Evolutionary conservation across 495 filamentous ascomycete genomes (phyloP).

Genomic region (Daldinia concentrica): DNA sequence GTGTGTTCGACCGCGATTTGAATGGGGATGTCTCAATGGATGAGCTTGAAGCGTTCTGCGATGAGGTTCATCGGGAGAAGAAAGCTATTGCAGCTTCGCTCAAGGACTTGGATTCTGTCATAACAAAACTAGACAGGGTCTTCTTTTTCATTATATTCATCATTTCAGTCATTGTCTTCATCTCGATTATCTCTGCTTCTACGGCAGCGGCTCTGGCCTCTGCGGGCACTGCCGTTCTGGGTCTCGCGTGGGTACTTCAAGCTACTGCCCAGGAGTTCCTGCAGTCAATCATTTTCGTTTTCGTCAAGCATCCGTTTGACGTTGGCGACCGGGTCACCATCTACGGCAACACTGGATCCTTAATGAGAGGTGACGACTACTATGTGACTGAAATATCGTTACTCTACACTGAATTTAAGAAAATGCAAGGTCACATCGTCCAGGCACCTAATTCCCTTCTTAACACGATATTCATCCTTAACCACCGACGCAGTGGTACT

Average conservation of each 20-base stretch:
- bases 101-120: conserved; percentile 94
- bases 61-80: conserved; percentile 93
- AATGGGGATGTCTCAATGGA: conserved; percentile 98
- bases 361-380: conserved; percentile 86
- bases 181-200: conserved; percentile 88
- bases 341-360: conserved; percentile 85
- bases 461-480: conserved; percentile 92
- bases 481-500: conserved; percentile 88
- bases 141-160: conserved; percentile 86
- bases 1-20: conserved; percentile 95
- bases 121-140: conserved; percentile 88
- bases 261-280: conserved; percentile 94
- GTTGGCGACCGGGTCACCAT: conserved; percentile 93
- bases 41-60: conserved; percentile 91
- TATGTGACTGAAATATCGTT: conserved; percentile 94
- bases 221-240: conserved; percentile 84
- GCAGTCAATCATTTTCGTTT: conserved; percentile 91
- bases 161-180: conserved; percentile 82
- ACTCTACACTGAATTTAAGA: conserved; percentile 98
- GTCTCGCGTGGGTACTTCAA: conserved; percentile 90
- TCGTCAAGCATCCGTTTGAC: conserved; percentile 98
- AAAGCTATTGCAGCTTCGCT: conserved; percentile 94
- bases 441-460: conserved; percentile 95
- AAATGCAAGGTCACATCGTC: conserved; percentile 95
- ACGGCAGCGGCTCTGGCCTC: conserved; percentile 85